phyloP scores from a whole-genome alignment of 2,329 filamentous ascomycete genomes.

The Helotiales sp. region DNA sequence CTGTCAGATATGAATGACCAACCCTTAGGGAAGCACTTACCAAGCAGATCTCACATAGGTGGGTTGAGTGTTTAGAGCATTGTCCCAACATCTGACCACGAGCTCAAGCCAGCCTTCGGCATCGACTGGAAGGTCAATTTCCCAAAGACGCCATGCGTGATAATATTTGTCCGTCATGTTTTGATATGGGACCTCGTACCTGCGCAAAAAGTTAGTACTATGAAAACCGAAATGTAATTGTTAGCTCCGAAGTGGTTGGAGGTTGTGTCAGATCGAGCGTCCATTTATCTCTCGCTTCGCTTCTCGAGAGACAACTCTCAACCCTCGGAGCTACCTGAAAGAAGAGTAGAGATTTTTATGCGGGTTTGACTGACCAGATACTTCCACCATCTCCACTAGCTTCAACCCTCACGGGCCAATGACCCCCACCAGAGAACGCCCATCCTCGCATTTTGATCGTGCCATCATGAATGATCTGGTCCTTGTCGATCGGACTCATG shows the following conservation, averaged over 20 bases:
- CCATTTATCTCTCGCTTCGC: no score
- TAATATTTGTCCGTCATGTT: constrained; percentile 60
- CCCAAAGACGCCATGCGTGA: constrained; percentile 65
- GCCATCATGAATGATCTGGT: constrained; percentile 28
- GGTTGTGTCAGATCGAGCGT: no score
- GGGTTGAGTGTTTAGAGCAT: constrained; percentile 60
- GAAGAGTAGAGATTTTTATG: no score
- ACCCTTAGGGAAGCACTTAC: neutral
- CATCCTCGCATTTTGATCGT: constrained; percentile 55
- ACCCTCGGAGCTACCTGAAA: no score
- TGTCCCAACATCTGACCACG: constrained; percentile 60
- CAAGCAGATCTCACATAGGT: constrained; percentile 43
- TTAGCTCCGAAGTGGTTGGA: no score
- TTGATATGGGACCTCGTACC: constrained; percentile 58
- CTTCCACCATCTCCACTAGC: constrained; percentile 62
- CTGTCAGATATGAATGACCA: constrained; percentile 27
- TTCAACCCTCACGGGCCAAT: constrained; percentile 65
- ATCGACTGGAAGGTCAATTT: constrained; percentile 61
- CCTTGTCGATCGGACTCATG: constrained; percentile 48
- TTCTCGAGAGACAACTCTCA: no score
- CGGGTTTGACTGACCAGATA: no score
- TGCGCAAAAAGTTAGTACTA: no score
- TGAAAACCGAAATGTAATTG: no score
- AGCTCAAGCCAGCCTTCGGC: constrained; percentile 62
- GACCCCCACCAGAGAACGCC: constrained; percentile 67